Percentiles rank a stretch among this genome's conserved stretches.
Evolutionary conservation across 2,329 filamentous ascomycete species (phyloP).

Genomic region (Cladosporium sp.): DNA sequence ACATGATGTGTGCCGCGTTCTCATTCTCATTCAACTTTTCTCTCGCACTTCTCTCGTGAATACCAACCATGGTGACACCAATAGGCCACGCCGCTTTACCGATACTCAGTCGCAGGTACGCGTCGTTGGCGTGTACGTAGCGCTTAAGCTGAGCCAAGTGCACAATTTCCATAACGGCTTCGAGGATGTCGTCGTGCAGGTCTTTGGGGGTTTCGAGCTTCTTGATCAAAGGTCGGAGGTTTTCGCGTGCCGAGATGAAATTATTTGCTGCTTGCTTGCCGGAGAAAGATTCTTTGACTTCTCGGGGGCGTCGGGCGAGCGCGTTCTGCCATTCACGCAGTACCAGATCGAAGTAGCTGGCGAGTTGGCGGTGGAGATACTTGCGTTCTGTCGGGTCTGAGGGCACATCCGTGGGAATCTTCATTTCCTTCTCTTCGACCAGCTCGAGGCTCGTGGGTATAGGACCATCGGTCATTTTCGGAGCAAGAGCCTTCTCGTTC

Average conservation of each 20-base stretch:
- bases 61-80: constrained; percentile 99
- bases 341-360: constrained; percentile 96
- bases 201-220: constrained; percentile 80
- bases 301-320: constrained; percentile 56
- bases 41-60: constrained; percentile 91
- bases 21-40: constrained; percentile 86
- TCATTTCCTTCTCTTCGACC: constrained; percentile 85
- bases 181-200: constrained; percentile 61
- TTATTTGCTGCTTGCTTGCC: constrained; percentile 78
- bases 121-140: constrained; percentile 96
- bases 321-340: constrained; percentile 80
- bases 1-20: constrained; percentile 82
- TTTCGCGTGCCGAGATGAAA: constrained; percentile 82
- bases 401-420: constrained; percentile 61
- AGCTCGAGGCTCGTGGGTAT: constrained; percentile 81
- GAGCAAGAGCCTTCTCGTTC: constrained; percentile 35
- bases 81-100: constrained; percentile 79
- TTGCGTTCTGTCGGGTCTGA: constrained; percentile 61
- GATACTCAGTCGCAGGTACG: constrained; percentile 87
- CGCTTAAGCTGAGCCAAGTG: constrained; percentile 81
- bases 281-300: constrained; percentile 66
- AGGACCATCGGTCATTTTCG: constrained; percentile 61
- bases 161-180: constrained; percentile 87
- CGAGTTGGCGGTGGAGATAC: constrained; percentile 81
- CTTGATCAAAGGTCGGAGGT: constrained; percentile 84